phyloP scores from a whole-genome alignment of 1,139 yeast species.

The Pichia sp. region DNA sequence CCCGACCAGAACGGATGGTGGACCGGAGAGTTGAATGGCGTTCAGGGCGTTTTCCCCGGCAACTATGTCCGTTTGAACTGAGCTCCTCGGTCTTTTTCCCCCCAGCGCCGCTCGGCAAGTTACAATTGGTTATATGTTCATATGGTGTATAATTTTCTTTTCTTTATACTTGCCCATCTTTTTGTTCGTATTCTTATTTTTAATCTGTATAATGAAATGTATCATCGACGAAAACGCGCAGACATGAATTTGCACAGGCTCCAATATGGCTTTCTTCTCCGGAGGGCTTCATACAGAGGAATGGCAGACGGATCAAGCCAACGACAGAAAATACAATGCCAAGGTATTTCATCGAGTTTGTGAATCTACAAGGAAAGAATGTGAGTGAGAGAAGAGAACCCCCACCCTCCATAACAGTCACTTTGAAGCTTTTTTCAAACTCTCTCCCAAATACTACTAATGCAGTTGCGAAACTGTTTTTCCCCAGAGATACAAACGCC shows the following conservation, averaged over 20 bases:
- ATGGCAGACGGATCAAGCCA: neutral
- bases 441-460: conserved; percentile 12
- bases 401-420: conserved; percentile 4
- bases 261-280: neutral
- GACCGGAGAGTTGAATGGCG: conserved; percentile 90
- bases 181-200: neutral
- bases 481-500: neutral
- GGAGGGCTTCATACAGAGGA: neutral
- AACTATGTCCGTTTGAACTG: conserved; percentile 77
- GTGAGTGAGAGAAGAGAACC: neutral
- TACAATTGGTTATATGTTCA: too few relatives aligned
- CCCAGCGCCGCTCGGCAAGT: too few relatives aligned
- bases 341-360: conserved; percentile 16
- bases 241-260: neutral
- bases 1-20: conserved; percentile 94
- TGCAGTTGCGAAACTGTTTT: conserved; percentile 5
- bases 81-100: neutral
- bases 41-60: conserved; percentile 90
- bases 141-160: neutral
- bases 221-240: neutral
- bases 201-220: neutral
- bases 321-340: conserved; percentile 6
- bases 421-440: conserved; percentile 13
- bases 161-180: neutral
- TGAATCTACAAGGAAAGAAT: conserved; percentile 2